Base-by-base conservation (phyloP, 768 basidiomycete genomes). In the Galerina marginata region DNA sequence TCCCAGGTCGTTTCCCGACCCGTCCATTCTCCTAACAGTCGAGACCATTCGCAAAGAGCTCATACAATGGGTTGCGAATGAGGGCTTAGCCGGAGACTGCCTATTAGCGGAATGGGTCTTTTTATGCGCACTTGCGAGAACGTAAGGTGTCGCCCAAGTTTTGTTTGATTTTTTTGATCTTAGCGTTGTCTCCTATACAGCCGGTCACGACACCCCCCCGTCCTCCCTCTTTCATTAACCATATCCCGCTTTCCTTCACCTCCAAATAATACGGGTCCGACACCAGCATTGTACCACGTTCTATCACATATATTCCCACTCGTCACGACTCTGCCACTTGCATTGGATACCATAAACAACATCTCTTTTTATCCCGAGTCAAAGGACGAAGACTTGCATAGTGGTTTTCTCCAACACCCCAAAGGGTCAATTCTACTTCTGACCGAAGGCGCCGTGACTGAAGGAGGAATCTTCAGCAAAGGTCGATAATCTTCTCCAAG, bases 91-190 rank as follows among this genome's bases (percentile, higher is more conserved):
- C 0, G 88, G 90, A 4, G 92, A 95, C 67, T 71, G 66, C 33
- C 77, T 84, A 20, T 87, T 87, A 2, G 91, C 92, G 23, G 88
- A 93, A 73, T 93, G 89, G 89, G 77, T 91, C 6, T 76, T 94
- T 4, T 76, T 93, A 26, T 76, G 81, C 44, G 68, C 80, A 46
- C 78, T 89, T 14, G 80, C 87, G 29, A 81, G 81, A 74, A 84
- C 89, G 92, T 93, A 68, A 64, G 90, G 77, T 47, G 46, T 56
- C 40, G 40, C 26, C 20, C 36, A 26, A 47, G 20, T 15, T 60
- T 25, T 26, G 49, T 51, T 36, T 45, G 15, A 20, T n/a, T 38
- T 25, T 9, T 46, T 20, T 26, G 4, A 49, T 15, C 54, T 63
- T 33, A 36, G 15, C 36, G 54, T 38, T 33, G 4, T 33, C 29